Percentiles rank a stretch among this genome's conserved stretches.
Evolutionary conservation across 2,329 filamentous ascomycete species (phyloP).

Genomic region (Penicillium sp.): DNA sequence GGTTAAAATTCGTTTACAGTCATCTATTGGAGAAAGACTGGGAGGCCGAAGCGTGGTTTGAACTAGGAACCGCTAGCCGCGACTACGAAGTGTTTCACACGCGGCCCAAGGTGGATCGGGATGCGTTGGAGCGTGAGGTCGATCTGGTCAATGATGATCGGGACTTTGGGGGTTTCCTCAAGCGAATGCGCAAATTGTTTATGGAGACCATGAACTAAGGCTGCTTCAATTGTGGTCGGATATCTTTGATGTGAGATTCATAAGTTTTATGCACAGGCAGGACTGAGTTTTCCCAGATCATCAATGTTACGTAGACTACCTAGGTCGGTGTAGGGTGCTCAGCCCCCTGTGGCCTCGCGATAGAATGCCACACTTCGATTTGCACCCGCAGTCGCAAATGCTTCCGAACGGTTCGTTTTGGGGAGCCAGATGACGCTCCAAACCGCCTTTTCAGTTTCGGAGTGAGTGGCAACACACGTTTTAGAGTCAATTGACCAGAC

Average conservation of each 20-base stretch:
- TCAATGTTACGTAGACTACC: constrained; percentile 8
- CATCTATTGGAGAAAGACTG: constrained; percentile 83
- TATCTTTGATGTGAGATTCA: constrained; percentile 14
- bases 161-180: constrained; percentile 60
- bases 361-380: constrained; percentile 77
- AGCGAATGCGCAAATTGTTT: constrained; percentile 62
- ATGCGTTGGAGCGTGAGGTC: constrained; percentile 54
- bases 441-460: constrained; percentile 78
- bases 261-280: constrained; percentile 17
- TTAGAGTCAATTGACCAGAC: constrained; percentile 88
- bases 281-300: constrained; percentile 14
- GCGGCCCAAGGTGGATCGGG: constrained; percentile 62
- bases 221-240: background rate
- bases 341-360: constrained; percentile 72
- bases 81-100: constrained; percentile 84
- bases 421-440: constrained; percentile 85
- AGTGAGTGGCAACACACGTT: constrained; percentile 87
- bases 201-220: constrained; percentile 52
- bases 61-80: constrained; percentile 73
- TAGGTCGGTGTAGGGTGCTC: constrained; percentile 17
- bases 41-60: constrained; percentile 90
- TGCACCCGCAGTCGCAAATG: constrained; percentile 78
- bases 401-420: constrained; percentile 58
- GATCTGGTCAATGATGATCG: constrained; percentile 59
- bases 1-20: constrained; percentile 84